Base-by-base conservation (phyloP, 129 eudicot species). In the Rutidosis leptorrhynchoides region DNA sequence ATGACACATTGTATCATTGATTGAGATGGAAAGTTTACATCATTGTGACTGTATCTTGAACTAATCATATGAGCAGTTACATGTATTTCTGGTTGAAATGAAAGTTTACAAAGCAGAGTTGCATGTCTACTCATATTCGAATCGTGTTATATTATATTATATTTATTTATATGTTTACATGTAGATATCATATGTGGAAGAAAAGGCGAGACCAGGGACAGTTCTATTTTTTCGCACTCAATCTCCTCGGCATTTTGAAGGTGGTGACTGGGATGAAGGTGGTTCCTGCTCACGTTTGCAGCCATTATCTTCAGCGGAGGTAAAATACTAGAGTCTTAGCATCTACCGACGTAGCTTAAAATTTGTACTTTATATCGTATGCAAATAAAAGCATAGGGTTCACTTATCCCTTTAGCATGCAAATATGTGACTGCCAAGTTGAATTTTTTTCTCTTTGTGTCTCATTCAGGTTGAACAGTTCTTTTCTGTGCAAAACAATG, bases 241-340 rank as follows among this genome's bases (percentile, higher is more conserved):
- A 82, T 93, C 96, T 26, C 98, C 98, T 32, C 57, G 96, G 56
- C 98, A 93, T 80, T 93, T 93, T 74, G 98, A 93, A 83, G 98
- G 96, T 69, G 97, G 97, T 42, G 96, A 90, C 49, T 90, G 97
- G 97, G 66, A 90, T 70, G 84, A 88, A 82, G 98, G 96, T 70
- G 98, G 98, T 74, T 83, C 95, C 33, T 93, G 98, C 71, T 79
- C 83, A 30, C 96, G 84, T 20, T 46, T 65, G 46, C 86, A 80
- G 75, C 98, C 98, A 74, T 63, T 93, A 74, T 67, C 71, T 58
- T 74, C 83, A 45, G 69, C 54, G 26, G 83, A 85, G 80, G 98
- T 85, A 72, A 35, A n/a, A n/a, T n/a, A n/a, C n/a, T n/a, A n/a
- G n/a, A 80, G 68, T 66, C 48, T 27, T 43, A 62, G 43, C 42